Evolutionary conservation across 257 asterid genomes (phyloP).

Genomic region (Scutellaria galericulata): DNA sequence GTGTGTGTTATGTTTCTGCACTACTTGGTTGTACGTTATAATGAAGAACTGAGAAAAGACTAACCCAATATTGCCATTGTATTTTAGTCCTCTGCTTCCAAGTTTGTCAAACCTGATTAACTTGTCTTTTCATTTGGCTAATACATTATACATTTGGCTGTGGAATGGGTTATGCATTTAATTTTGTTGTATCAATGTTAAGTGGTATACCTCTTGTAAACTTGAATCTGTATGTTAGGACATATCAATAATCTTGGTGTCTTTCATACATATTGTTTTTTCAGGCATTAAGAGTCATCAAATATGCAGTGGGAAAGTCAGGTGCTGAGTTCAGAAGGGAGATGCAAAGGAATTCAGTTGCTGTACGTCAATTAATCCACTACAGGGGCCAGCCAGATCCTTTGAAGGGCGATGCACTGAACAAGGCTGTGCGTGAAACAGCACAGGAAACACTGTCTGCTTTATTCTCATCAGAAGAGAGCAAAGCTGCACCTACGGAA

Average conservation of each 20-base stretch:
- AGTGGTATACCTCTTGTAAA: background rate
- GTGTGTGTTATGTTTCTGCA: conserved; percentile 4
- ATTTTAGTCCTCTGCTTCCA: conserved; percentile 29
- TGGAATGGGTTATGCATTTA: conserved; percentile 12
- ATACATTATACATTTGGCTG: background rate
- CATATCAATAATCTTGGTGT: conserved; percentile 1
- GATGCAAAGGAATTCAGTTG: conserved; percentile 95
- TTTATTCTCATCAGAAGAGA: conserved; percentile 80
- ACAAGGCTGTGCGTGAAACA: conserved; percentile 95
- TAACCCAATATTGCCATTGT: background rate
- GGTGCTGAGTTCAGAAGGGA: conserved; percentile 96
- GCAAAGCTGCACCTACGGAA: conserved; percentile 66
- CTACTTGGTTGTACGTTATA: conserved; percentile 15
- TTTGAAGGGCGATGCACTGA: conserved; percentile 88
- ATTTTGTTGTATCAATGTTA: conserved; percentile 6
- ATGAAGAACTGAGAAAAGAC: conserved; percentile 20
- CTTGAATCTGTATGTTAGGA: conserved; percentile 1
- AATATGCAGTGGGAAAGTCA: conserved; percentile 92
- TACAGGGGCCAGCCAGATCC: conserved; percentile 95
- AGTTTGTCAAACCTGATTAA: conserved; percentile 28
- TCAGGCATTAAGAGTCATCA: conserved; percentile 88
- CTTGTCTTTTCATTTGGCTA: conserved; percentile 12
- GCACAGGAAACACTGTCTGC: conserved; percentile 95
- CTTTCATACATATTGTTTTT: conserved; percentile 21
- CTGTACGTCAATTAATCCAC: conserved; percentile 90